Evolutionary conservation across 352 stramenopile species (phyloP).

Genomic region (Globisporangium uncinulatum): DNA sequence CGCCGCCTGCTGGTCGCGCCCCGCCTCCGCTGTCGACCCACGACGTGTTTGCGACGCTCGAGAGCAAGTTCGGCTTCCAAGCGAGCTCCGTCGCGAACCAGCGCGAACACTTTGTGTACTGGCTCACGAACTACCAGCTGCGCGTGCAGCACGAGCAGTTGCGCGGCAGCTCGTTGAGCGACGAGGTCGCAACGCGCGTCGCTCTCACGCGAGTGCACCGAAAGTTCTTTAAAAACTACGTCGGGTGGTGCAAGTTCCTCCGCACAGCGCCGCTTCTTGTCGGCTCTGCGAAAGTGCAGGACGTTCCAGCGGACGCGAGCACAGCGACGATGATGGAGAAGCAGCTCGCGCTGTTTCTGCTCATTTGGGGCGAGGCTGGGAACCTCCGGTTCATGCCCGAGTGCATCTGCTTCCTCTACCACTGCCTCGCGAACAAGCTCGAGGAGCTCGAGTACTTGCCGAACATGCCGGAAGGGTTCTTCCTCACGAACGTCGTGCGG

Average conservation of each 20-base stretch:
- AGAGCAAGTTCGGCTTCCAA: constrained; percentile 82
- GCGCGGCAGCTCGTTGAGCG: constrained; percentile 21
- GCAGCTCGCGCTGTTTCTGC: constrained; percentile 72
- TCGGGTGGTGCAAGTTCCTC: constrained; percentile 94
- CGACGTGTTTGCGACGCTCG: constrained; percentile 72
- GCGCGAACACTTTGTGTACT: constrained; percentile 82
- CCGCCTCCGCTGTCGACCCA: constrained; percentile 14
- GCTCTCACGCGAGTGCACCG: constrained; percentile 55
- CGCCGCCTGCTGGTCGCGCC: constrained; percentile 6
- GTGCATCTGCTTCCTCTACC: constrained; percentile 87
- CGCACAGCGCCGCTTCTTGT: constrained; percentile 52
- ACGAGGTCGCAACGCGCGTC: constrained; percentile 40
- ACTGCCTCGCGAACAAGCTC: constrained; percentile 23
- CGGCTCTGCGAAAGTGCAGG: constrained; percentile 1
- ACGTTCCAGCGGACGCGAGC: constrained; percentile 21
- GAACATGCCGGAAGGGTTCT: constrained; percentile 48
- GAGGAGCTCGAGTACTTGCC: constrained; percentile 51
- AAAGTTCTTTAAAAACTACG: constrained; percentile 91
- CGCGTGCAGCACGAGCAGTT: constrained; percentile 41
- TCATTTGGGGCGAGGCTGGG: constrained; percentile 79
- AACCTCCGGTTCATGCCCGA: constrained; percentile 88
- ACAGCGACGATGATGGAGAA: constrained; percentile 48
- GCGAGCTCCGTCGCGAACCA: constrained; percentile 67
- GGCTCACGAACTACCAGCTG: constrained; percentile 82
- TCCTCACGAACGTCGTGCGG: constrained; percentile 59